phyloP scores from a whole-genome alignment of 305 asterid genomes.

The Caryopteris hybrid region DNA sequence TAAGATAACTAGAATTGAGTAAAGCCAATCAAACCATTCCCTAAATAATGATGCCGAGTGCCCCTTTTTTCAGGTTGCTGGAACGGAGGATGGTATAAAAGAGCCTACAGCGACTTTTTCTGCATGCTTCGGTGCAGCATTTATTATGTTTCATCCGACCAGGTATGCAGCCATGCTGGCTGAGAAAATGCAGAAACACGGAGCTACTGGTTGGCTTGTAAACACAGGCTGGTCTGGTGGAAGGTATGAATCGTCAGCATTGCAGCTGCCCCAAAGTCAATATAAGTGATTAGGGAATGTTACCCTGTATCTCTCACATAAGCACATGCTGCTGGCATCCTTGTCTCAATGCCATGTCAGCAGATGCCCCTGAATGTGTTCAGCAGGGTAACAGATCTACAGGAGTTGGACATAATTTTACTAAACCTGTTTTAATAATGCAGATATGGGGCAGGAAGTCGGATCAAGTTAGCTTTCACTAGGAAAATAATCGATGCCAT shows the following conservation, averaged over 20 bases:
- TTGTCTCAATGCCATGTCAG: too few species aligned
- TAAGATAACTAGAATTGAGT: background rate
- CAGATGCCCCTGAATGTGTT: too few species aligned
- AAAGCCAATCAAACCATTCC: background rate
- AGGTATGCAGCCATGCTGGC: slow-evolving; percentile 90
- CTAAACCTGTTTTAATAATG: background rate
- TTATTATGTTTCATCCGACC: slow-evolving; percentile 96
- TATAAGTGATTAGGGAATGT: too few species aligned
- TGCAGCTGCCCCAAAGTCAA: background rate
- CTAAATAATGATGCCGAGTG: background rate
- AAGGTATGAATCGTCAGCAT: slow-evolving; percentile 37
- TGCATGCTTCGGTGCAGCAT: slow-evolving; percentile 99
- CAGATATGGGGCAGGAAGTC: slow-evolving; percentile 82
- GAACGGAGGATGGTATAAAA: slow-evolving; percentile 93
- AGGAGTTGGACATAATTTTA: background rate
- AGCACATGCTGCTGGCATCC: background rate
- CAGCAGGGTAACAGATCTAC: too few species aligned
- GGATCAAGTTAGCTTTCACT: slow-evolving; percentile 83
- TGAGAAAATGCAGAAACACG: slow-evolving; percentile 82
- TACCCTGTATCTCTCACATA: background rate
- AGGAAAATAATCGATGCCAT: slow-evolving; percentile 92
- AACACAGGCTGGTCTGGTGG: slow-evolving; percentile 99
- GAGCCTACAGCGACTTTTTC: slow-evolving; percentile 96
- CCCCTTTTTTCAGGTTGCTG: slow-evolving; percentile 75
- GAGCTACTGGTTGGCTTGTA: slow-evolving; percentile 94